These are phyloP conservation scores for Coemansia erecta DNA, from an alignment of 192 early-diverging fungal species.

Conservation along the genomic window DNA sequence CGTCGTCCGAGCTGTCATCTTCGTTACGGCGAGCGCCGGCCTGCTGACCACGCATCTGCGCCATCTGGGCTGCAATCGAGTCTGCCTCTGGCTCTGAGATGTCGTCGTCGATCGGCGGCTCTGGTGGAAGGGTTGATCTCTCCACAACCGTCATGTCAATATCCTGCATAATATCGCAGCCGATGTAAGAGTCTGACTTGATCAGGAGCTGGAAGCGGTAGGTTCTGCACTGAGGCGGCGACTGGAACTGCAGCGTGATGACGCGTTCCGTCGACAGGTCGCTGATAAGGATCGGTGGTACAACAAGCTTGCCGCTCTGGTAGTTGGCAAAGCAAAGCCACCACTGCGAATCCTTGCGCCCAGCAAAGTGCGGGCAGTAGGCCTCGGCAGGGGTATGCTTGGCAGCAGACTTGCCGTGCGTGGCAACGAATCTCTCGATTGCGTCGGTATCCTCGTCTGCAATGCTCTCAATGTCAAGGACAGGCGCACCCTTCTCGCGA, in stretches of 20 bases:
- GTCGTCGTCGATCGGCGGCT: slow-evolving; percentile 74
- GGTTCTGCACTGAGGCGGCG: slow-evolving; percentile 79
- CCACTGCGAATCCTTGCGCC: slow-evolving; percentile 81
- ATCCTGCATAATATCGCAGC: slow-evolving; percentile 77
- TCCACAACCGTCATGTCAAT: slow-evolving; percentile 75
- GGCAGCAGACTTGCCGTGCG: slow-evolving; percentile 15
- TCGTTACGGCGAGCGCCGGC: slow-evolving; percentile 34
- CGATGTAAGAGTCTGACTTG: slow-evolving; percentile 86
- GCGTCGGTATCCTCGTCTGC: slow-evolving; percentile 13
- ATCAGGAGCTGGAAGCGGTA: slow-evolving; percentile 81
- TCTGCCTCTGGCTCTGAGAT: slow-evolving; percentile 97
- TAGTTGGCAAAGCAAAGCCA: slow-evolving; percentile 89
- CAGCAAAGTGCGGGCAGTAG: slow-evolving; percentile 54
- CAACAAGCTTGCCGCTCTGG: slow-evolving; percentile 80
- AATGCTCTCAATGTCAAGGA: slow-evolving; percentile 48
- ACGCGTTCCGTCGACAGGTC: slow-evolving; percentile 67
- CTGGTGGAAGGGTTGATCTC: slow-evolving; percentile 69
- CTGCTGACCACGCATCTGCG: slow-evolving; percentile 77
- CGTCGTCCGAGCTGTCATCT: slow-evolving; percentile 56
- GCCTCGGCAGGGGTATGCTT: slow-evolving; percentile 43
- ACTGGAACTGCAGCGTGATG: slow-evolving; percentile 88
- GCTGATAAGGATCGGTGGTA: slow-evolving; percentile 71
- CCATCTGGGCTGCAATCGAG: slow-evolving; percentile 94
- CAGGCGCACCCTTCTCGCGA: slow-evolving; percentile 21
- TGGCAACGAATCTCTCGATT: slow-evolving; percentile 1